Conservation (phyloP, 208 protist species). For the Crithidia acanthocephali region DNA sequence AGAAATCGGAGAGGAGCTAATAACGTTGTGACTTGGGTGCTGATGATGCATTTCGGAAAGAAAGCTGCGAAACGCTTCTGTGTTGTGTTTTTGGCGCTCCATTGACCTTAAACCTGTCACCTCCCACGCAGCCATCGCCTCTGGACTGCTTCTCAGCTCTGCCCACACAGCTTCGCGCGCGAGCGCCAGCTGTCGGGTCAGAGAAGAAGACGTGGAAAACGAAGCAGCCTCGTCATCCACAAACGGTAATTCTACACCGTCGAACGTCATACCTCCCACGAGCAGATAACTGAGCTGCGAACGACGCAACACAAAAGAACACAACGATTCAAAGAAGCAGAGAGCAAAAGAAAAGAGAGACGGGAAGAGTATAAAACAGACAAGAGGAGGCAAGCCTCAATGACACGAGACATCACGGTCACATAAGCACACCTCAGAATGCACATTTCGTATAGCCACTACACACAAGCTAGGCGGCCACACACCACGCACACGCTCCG, state of each 20-base stretch:
- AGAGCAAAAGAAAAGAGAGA: not conserved
- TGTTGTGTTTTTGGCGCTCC: not conserved
- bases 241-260: conserved; percentile 26
- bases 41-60: not conserved
- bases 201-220: not conserved
- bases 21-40: not conserved
- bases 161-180: conserved; percentile 15
- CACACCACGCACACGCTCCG: too few relatives aligned
- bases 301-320: conserved; percentile 1
- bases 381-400: too few relatives aligned
- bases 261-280: too few relatives aligned
- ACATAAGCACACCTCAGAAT: too few relatives aligned
- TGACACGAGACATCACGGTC: too few relatives aligned
- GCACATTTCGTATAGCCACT: too few relatives aligned
- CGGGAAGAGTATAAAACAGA: too few relatives aligned
- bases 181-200: conserved; percentile 15
- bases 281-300: too few relatives aligned
- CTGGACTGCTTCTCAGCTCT: conserved; percentile 11
- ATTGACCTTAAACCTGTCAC: not conserved
- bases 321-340: not conserved
- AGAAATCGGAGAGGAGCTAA: conserved; percentile 18
- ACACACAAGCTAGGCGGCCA: too few relatives aligned
- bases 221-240: not conserved
- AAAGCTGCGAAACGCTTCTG: conserved; percentile 12
- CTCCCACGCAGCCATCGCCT: not conserved